Evolutionary conservation across 257 asterid species (phyloP).

Genomic region (Misopates orontium): DNA sequence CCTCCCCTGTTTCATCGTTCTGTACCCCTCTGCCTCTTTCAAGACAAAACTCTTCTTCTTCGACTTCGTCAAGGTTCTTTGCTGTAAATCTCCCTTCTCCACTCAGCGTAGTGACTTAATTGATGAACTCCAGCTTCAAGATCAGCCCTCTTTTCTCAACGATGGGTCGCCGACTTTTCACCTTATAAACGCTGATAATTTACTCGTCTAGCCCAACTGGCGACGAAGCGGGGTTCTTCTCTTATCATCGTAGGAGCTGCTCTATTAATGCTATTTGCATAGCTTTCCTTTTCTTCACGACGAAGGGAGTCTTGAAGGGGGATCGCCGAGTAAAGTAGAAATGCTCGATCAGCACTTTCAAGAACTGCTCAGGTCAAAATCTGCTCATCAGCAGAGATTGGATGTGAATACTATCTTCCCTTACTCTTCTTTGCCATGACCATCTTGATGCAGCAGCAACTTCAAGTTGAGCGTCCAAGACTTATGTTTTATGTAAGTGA

Average conservation of each 20-base stretch:
- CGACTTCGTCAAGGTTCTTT: slow-evolving; percentile 35
- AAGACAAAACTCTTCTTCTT: slow-evolving; percentile 41
- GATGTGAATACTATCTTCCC: slow-evolving; percentile 51
- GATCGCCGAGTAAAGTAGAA: no score
- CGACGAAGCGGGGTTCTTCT: no score
- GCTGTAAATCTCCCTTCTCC: slow-evolving; percentile 53
- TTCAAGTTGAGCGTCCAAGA: slow-evolving; percentile 62
- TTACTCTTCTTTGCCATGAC: no score
- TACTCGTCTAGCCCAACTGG: no score
- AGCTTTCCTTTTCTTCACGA: slow-evolving; percentile 63
- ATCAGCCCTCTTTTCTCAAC: slow-evolving; percentile 61
- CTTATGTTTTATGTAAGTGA: neutral
- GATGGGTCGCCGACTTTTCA: slow-evolving; percentile 38
- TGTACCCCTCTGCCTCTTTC: slow-evolving; percentile 46
- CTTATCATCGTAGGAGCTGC: slow-evolving; percentile 71
- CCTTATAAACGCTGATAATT: slow-evolving; percentile 19
- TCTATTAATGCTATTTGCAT: slow-evolving; percentile 51
- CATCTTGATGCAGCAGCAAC: no score
- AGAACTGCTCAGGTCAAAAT: slow-evolving; percentile 44
- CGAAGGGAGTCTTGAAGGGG: no score
- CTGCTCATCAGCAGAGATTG: slow-evolving; percentile 42
- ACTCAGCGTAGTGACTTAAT: slow-evolving; percentile 54
- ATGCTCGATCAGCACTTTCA: no score
- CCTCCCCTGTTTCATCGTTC: slow-evolving; percentile 36
- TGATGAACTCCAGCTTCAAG: slow-evolving; percentile 70